Conservation (phyloP, 208 protist species). For the Crithidia expoeki region DNA sequence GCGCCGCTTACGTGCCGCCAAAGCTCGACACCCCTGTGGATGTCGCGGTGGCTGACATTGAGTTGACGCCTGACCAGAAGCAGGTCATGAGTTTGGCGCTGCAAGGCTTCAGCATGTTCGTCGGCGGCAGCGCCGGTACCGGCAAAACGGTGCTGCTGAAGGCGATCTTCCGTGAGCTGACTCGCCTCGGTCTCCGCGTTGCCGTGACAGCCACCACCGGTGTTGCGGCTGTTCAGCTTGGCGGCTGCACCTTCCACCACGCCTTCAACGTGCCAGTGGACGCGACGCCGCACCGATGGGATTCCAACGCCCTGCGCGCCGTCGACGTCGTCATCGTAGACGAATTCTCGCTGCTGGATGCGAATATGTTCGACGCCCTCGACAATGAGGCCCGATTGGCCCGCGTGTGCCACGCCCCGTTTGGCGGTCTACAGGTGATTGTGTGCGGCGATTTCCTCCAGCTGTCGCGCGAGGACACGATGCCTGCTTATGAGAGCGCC, state of each 20-base stretch:
- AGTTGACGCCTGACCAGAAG: slow-evolving; percentile 77
- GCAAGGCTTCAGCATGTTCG: slow-evolving; percentile 75
- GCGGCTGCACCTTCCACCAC: slow-evolving; percentile 92
- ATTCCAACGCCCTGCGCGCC: slow-evolving; percentile 74
- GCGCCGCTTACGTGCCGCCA: slow-evolving; percentile 68
- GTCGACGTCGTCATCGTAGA: slow-evolving; percentile 93
- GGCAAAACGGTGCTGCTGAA: slow-evolving; percentile 92
- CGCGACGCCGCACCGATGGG: slow-evolving; percentile 51
- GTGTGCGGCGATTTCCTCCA: slow-evolving; percentile 93
- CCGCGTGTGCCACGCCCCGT: slow-evolving; percentile 61
- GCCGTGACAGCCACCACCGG: slow-evolving; percentile 91
- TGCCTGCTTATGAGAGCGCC: slow-evolving; percentile 61
- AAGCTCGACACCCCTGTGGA: slow-evolving; percentile 77
- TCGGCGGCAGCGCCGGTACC: slow-evolving; percentile 90
- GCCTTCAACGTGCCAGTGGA: slow-evolving; percentile 74
- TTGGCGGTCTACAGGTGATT: slow-evolving; percentile 93
- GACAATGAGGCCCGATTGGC: slow-evolving; percentile 82
- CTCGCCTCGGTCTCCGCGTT: slow-evolving; percentile 68
- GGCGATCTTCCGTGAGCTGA: slow-evolving; percentile 67
- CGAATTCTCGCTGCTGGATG: slow-evolving; percentile 90
- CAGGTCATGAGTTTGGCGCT: slow-evolving; percentile 64
- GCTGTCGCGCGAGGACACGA: slow-evolving; percentile 56
- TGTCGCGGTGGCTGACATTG: slow-evolving; percentile 29
- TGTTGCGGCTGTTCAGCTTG: slow-evolving; percentile 88
- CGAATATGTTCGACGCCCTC: slow-evolving; percentile 83